Percentiles rank a stretch among this genome's conserved stretches.
phyloP scores from a whole-genome alignment of 2,329 filamentous ascomycete genomes.

The Teratosphaeria epicoccoides region DNA sequence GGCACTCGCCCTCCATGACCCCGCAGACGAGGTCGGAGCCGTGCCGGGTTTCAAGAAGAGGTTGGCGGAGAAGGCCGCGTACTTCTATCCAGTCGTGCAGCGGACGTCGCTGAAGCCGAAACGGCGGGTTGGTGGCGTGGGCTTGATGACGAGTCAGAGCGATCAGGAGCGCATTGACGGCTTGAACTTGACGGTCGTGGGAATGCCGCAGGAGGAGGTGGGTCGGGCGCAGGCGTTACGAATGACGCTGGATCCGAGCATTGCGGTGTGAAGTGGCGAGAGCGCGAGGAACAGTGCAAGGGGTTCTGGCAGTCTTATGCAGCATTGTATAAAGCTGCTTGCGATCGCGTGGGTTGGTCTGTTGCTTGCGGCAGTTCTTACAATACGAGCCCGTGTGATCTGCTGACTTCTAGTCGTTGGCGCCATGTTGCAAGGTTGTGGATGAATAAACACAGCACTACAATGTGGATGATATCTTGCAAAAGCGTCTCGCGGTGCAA shows the following conservation, averaged over 20 bases:
- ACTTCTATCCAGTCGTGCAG: conserved; percentile 51
- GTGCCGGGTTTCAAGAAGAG: conserved; percentile 28
- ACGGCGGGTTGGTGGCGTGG: conserved; percentile 38
- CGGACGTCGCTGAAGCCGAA: conserved; percentile 43
- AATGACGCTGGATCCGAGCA: conserved; percentile 11
- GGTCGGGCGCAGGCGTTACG: conserved; percentile 2
- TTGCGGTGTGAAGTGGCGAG: not conserved
- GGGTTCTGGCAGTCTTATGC: not conserved
- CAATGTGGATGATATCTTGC: not conserved
- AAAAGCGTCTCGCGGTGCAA: not conserved
- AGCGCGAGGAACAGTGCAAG: no score
- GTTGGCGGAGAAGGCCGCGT: conserved; percentile 42
- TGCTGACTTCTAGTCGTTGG: not conserved
- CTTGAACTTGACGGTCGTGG: conserved; percentile 16
- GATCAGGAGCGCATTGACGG: conserved; percentile 13
- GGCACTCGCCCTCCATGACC: conserved; percentile 48
- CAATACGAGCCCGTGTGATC: not conserved
- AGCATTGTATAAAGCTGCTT: no score
- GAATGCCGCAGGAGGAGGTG: conserved; percentile 4
- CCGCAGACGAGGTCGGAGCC: conserved; percentile 24
- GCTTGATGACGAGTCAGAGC: conserved; percentile 17
- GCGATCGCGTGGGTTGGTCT: not conserved
- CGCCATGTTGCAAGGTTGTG: not conserved
- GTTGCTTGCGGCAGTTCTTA: not conserved
- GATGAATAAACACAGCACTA: not conserved